phyloP scores from a whole-genome alignment of 306 rosid species.

The Calophaca sinica region DNA sequence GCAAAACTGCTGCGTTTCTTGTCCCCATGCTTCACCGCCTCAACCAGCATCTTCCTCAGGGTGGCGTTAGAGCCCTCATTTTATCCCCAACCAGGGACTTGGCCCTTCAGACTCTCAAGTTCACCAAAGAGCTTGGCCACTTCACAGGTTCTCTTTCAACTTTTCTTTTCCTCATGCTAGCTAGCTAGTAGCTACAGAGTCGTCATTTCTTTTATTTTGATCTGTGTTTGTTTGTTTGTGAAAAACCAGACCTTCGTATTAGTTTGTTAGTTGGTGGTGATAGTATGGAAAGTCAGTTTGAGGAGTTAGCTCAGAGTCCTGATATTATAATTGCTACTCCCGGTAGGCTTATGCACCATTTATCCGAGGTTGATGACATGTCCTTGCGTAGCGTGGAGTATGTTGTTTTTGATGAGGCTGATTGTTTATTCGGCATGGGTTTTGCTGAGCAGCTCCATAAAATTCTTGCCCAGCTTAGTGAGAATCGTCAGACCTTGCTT shows the following conservation, averaged over 20 bases:
- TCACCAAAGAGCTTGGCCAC: slow-evolving; percentile 77
- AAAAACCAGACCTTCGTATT: slow-evolving; percentile 68
- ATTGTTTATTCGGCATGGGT: slow-evolving; percentile 86
- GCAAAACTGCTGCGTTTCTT: slow-evolving; percentile 94
- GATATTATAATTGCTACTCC: slow-evolving; percentile 95
- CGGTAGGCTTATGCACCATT: slow-evolving; percentile 96
- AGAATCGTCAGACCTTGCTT: slow-evolving; percentile 88
- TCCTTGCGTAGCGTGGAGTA: slow-evolving; percentile 81
- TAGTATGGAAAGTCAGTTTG: slow-evolving; percentile 92
- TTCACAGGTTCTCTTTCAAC: slow-evolving; percentile 60
- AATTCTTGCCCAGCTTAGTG: slow-evolving; percentile 81
- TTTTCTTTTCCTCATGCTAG: not conserved
- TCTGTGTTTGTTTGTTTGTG: not conserved
- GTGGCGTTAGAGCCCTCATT: slow-evolving; percentile 86
- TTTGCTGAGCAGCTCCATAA: slow-evolving; percentile 87
- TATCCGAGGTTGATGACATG: slow-evolving; percentile 91
- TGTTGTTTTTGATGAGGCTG: slow-evolving; percentile 95
- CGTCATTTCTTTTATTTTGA: not conserved
- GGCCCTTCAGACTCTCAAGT: slow-evolving; percentile 89
- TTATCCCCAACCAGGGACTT: slow-evolving; percentile 88
- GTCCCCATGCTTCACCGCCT: slow-evolving; percentile 89
- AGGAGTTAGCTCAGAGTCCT: slow-evolving; percentile 83
- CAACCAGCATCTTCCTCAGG: slow-evolving; percentile 76
- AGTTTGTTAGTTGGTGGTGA: slow-evolving; percentile 97
- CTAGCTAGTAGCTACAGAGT: too few relatives aligned